A percentile compares a stretch with the other conserved stretches of the same genome.
Conservation (phyloP, 2,329 filamentous ascomycete genomes). For the Rhytidhysteron rufulum region DNA sequence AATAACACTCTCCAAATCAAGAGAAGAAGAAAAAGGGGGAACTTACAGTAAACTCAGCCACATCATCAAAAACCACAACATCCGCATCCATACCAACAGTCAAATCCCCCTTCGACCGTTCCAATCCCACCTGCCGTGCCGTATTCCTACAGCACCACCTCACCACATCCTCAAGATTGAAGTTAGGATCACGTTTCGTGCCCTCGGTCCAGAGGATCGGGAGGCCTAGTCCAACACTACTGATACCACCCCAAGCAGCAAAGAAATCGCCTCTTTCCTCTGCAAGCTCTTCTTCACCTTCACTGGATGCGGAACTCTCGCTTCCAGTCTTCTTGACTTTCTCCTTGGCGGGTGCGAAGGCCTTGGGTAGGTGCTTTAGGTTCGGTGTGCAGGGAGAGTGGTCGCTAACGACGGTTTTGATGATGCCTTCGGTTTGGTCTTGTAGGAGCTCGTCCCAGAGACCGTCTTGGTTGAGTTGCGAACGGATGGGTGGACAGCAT, state of each 20-base stretch:
- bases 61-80: constrained; percentile 86
- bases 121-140: constrained; percentile 79
- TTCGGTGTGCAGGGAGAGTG: constrained; percentile 96
- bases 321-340: constrained; percentile 28
- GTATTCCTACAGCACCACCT: constrained; percentile 83
- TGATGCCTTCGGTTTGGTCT: constrained; percentile 63
- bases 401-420: constrained; percentile 88
- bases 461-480: constrained; percentile 73
- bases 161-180: constrained; percentile 72
- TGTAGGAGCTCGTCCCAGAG: constrained; percentile 76
- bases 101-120: constrained; percentile 76
- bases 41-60: constrained; percentile 69
- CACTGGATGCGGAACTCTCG: constrained; percentile 24
- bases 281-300: constrained; percentile 33
- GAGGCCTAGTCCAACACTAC: constrained; percentile 85
- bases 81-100: constrained; percentile 82
- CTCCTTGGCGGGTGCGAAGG: constrained; percentile 54
- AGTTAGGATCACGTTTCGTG: constrained; percentile 53
- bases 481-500: constrained; percentile 89
- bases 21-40: neutral
- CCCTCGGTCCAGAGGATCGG: constrained; percentile 84
- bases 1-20: constrained; percentile 1
- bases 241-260: constrained; percentile 93
- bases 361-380: constrained; percentile 77
- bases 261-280: constrained; percentile 77